Evolutionary conservation across 106 monocot species (phyloP), one percentile per base, ranked within the genome.

Genomic region (Dendrobium officinale): DNA sequence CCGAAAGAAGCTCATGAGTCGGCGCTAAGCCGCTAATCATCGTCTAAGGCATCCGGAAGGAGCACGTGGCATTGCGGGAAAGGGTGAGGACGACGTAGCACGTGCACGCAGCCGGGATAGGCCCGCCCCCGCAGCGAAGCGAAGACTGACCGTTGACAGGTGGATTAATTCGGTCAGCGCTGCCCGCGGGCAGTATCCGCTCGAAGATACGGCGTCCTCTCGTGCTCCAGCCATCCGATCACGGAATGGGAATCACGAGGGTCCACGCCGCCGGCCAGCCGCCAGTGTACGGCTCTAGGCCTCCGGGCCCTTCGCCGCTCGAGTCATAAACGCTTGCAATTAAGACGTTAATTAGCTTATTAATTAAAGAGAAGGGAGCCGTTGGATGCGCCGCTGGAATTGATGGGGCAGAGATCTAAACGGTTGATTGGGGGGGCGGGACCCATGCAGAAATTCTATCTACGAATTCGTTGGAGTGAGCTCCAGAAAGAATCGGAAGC

Each of bases 1-100:
- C 4, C 26, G 22, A 66, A 66, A 61, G 26, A 3, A 66, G 64
- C 64, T 66, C 2, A 66, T 13, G 64, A 1, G 64, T 22, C 64
- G 64, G 64, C 64, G 64, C 64, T 66, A 66, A 66, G 26, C 64
- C 64, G 64, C 64, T 66, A 66, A 66, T 66, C 64, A 66, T 66
- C 64, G 64, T 10, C 64, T 22, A 66, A n/a, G 64, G 22, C 26
- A 66, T 66, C 8, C 64, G 64, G 64, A 66, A 22, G 26, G 26
- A 26, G 24, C 64, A 66, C 64, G 22, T 27, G 64, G 64, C 64
- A 24, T 26, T 26, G 64, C 24, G 64, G 64, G 64, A 66, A 22
- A 66, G 26, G 24, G n/a, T 2, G 24, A n/a, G 64, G 64, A 66
- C 64, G 64, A 6, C 6, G 26, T 66, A 10, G 64, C 64, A 66